Conservation (phyloP, 148 eudicot genomes). For the Dianthus caryophyllus region DNA sequence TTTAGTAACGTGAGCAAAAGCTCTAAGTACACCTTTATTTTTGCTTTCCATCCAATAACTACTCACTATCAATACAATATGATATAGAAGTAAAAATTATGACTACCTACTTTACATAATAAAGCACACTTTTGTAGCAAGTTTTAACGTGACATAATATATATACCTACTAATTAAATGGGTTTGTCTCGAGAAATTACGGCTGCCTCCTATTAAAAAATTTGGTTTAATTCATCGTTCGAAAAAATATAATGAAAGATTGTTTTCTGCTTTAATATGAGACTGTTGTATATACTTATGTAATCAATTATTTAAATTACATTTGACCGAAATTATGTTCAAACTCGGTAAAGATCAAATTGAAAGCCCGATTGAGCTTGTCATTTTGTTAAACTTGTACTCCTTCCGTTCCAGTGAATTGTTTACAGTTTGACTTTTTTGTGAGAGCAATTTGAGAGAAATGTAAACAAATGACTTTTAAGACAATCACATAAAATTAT, state of each 20-base stretch:
- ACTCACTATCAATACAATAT: not conserved
- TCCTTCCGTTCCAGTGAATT: no score
- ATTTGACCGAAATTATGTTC: no score
- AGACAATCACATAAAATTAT: no score
- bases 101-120: not conserved
- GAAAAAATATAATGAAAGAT: not conserved
- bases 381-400: no score
- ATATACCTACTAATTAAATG: conserved; percentile 8
- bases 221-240: not conserved
- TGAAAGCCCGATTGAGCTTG: no score
- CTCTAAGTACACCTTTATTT: not conserved
- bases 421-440: no score
- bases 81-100: not conserved
- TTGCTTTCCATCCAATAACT: conserved; percentile 11
- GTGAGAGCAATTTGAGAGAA: no score
- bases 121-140: conserved; percentile 4
- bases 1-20: conserved; percentile 8
- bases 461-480: no score
- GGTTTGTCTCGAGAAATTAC: conserved; percentile 30
- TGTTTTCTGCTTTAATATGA: conserved; percentile 14
- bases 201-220: conserved; percentile 18
- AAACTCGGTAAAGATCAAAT: no score
- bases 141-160: not conserved
- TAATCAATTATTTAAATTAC: no score
- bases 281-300: no score